A percentile compares a stretch with the other conserved stretches of the same genome.
Evolutionary conservation across 1,139 yeast species (phyloP).

Genomic region (Pichia sp.): DNA sequence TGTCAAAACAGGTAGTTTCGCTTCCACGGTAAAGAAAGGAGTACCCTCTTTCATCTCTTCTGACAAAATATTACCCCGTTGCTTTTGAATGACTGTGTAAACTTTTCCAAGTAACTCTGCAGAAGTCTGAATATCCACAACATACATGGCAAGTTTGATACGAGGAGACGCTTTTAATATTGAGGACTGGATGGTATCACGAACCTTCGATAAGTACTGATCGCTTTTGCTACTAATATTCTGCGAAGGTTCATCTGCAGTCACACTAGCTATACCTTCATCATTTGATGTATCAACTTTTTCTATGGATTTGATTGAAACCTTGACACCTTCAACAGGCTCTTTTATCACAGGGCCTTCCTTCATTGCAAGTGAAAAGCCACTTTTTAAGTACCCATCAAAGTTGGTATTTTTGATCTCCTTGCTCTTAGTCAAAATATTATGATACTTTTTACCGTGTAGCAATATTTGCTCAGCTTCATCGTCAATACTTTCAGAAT

Average conservation of each 20-base stretch:
- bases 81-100: slow-evolving; percentile 85
- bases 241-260: neutral
- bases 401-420: slow-evolving; percentile 34
- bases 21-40: slow-evolving; percentile 85
- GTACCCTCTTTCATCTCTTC: slow-evolving; percentile 99
- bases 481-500: neutral
- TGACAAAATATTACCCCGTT: slow-evolving; percentile 78
- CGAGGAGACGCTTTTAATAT: slow-evolving; percentile 83
- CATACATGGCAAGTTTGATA: slow-evolving; percentile 84
- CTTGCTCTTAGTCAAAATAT: slow-evolving; percentile 72
- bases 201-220: slow-evolving; percentile 54
- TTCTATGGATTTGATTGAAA: slow-evolving; percentile 49
- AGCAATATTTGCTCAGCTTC: slow-evolving; percentile 4
- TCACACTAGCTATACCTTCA: no score
- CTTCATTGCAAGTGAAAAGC: slow-evolving; percentile 75
- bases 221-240: slow-evolving; percentile 53
- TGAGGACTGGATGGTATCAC: slow-evolving; percentile 67
- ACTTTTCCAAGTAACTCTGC: slow-evolving; percentile 94
- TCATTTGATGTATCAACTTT: slow-evolving; percentile 31
- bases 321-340: slow-evolving; percentile 77
- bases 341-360: slow-evolving; percentile 91
- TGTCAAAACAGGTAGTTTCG: slow-evolving; percentile 87
- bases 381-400: slow-evolving; percentile 51
- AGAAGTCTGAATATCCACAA: slow-evolving; percentile 93
- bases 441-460: slow-evolving; percentile 43